Evolutionary conservation across 1,284 basidiomycete genomes (phyloP).

Genomic region (Pascua guehoae): DNA sequence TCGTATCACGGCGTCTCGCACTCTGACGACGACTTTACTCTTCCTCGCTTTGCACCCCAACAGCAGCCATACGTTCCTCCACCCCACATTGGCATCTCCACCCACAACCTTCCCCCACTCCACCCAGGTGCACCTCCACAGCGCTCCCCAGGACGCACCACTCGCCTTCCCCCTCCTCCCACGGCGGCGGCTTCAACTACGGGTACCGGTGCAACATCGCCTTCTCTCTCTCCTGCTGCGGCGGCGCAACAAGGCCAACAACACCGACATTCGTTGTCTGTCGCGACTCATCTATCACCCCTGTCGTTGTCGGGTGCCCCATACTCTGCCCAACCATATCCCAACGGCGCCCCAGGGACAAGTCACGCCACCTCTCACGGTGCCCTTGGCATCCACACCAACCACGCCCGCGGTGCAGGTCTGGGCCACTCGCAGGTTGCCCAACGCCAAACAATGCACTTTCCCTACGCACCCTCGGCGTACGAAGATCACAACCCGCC

Average conservation of each 20-base stretch:
- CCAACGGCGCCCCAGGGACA: not conserved
- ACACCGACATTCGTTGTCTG: no score
- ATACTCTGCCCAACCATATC: constrained; percentile 2
- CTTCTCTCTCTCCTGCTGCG: no score
- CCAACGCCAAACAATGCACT: constrained; percentile 18
- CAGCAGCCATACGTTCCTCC: constrained; percentile 4
- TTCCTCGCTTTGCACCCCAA: constrained; percentile 34
- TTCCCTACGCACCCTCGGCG: constrained; percentile 17
- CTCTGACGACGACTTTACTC: constrained; percentile 27
- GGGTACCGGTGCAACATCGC: not conserved
- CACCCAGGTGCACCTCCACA: constrained; percentile 13
- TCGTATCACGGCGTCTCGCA: constrained; percentile 31
- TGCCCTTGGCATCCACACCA: not conserved
- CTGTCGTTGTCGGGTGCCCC: not conserved
- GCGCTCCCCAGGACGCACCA: constrained; percentile 7
- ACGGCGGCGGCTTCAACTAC: constrained; percentile 6
- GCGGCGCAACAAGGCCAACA: no score
- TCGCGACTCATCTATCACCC: no score
- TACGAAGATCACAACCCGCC: constrained; percentile 19
- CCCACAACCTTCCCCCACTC: not conserved
- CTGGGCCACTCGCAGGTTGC: no score
- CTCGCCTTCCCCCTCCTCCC: constrained; percentile 9
- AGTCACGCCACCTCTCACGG: not conserved
- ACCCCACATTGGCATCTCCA: constrained; percentile 3
- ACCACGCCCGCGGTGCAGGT: not conserved